phyloP scores from a whole-genome alignment of 148 eudicot species.

The Selenicereus undatus region DNA sequence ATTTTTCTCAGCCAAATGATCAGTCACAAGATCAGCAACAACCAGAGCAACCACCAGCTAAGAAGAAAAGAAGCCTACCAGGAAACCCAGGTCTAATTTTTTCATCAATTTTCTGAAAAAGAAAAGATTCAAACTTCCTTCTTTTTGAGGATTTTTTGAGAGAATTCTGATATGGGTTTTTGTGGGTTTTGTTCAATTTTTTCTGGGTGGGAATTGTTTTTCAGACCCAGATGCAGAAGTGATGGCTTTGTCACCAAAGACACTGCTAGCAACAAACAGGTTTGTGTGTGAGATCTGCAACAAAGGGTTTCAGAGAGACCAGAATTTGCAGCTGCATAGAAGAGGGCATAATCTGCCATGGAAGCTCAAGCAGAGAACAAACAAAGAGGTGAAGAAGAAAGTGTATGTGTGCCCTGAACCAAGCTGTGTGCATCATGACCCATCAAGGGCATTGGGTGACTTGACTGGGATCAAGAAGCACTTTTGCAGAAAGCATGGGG shows the following conservation, averaged over 20 bases:
- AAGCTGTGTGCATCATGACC: constrained; percentile 81
- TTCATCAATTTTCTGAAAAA: not conserved
- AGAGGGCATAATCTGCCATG: constrained; percentile 97
- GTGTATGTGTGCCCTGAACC: constrained; percentile 86
- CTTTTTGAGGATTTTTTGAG: not conserved
- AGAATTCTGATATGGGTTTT: constrained; percentile 7
- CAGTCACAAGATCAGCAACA: constrained; percentile 17
- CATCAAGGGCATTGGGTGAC: constrained; percentile 88
- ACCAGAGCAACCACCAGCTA: constrained; percentile 31
- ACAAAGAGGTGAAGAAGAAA: constrained; percentile 61
- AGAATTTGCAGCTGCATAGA: constrained; percentile 83
- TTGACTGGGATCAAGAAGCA: constrained; percentile 92
- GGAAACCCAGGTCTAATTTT: constrained; percentile 77
- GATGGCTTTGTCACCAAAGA: constrained; percentile 78
- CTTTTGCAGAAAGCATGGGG: constrained; percentile 86
- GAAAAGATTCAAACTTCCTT: not conserved
- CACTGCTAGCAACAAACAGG: constrained; percentile 74
- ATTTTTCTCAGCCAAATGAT: constrained; percentile 26
- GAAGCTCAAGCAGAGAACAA: constrained; percentile 87
- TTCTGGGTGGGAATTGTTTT: not conserved
- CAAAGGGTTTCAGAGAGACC: constrained; percentile 95
- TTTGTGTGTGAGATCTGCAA: constrained; percentile 85
- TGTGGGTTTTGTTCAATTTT: not conserved
- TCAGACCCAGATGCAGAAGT: constrained; percentile 93
- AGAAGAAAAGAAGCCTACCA: constrained; percentile 83